Percentiles rank a stretch among this genome's conserved stretches.
Conservation (phyloP, 2,329 filamentous ascomycete species). For the Talaromyces sp. region DNA sequence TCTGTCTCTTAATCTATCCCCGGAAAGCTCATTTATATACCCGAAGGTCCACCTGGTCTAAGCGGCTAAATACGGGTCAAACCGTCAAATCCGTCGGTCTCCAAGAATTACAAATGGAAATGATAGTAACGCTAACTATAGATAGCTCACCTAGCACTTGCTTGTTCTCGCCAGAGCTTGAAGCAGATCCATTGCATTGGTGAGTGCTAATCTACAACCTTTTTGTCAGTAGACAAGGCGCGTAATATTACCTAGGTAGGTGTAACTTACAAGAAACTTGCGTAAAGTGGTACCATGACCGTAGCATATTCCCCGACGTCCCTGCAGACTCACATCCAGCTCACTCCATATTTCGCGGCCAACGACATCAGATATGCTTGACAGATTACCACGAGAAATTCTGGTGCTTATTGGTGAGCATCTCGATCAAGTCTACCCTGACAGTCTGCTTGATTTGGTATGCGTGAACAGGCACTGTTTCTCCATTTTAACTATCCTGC, state of each 20-base stretch:
- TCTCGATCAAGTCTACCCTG: not conserved
- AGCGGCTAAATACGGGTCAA: too few relatives aligned
- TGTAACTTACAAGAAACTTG: not conserved
- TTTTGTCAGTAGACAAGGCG: not conserved
- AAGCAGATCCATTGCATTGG: not conserved
- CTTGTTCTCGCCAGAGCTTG: too few relatives aligned
- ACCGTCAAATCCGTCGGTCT: too few relatives aligned
- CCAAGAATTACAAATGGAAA: too few relatives aligned
- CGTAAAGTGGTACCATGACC: not conserved
- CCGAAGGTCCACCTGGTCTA: too few relatives aligned
- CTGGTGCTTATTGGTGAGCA: not conserved
- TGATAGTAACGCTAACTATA: too few relatives aligned
- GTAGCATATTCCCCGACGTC: not conserved
- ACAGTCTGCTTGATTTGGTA: not conserved
- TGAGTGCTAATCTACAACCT: not conserved
- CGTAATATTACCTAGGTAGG: not conserved
- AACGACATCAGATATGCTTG: not conserved
- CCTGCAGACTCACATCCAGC: not conserved
- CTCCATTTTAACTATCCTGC: not conserved
- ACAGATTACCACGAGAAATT: not conserved
- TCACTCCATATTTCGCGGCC: too few relatives aligned
- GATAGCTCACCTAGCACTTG: too few relatives aligned
- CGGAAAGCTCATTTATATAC: too few relatives aligned
- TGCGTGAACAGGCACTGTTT: not conserved
- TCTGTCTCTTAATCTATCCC: too few relatives aligned